Conservation (phyloP, 139 green algal species). For the Picochlorum sp. region DNA sequence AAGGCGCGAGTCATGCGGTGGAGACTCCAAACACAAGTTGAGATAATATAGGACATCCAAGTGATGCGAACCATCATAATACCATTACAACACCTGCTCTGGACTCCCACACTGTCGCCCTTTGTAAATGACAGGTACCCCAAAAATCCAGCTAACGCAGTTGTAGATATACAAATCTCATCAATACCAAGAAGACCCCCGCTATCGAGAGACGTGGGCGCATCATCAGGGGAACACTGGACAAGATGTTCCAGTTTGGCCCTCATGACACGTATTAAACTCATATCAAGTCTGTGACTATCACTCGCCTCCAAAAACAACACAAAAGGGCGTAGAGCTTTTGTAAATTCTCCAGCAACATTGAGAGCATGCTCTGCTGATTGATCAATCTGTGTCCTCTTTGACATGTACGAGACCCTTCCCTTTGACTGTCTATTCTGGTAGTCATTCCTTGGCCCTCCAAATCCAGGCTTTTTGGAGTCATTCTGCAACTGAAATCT, state of each 20-base stretch:
- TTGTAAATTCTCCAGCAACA: slow-evolving; percentile 37
- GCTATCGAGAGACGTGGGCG: no score
- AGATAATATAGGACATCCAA: slow-evolving; percentile 30
- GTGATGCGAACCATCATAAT: slow-evolving; percentile 13
- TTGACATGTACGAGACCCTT: background rate
- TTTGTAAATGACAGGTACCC: slow-evolving; percentile 39
- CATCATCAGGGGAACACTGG: background rate
- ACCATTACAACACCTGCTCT: background rate
- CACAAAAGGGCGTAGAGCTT: slow-evolving; percentile 38
- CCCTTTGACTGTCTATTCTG: background rate
- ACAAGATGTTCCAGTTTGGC: slow-evolving; percentile 20
- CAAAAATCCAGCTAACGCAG: slow-evolving; percentile 41
- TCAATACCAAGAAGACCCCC: slow-evolving; percentile 10
- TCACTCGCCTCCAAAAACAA: slow-evolving; percentile 54
- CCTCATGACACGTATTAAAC: slow-evolving; percentile 36
- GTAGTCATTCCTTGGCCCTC: background rate
- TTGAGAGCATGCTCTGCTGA: slow-evolving; percentile 1
- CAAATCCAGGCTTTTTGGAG: background rate
- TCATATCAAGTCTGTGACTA: slow-evolving; percentile 34
- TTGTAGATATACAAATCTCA: slow-evolving; percentile 27
- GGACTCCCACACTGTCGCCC: background rate
- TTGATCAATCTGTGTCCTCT: background rate
- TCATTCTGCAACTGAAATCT: slow-evolving; percentile 27
- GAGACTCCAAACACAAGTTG: slow-evolving; percentile 14
- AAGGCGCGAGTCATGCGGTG: background rate